Conservation (phyloP, 169 alveolate genomes). For the Babesia ovata region DNA sequence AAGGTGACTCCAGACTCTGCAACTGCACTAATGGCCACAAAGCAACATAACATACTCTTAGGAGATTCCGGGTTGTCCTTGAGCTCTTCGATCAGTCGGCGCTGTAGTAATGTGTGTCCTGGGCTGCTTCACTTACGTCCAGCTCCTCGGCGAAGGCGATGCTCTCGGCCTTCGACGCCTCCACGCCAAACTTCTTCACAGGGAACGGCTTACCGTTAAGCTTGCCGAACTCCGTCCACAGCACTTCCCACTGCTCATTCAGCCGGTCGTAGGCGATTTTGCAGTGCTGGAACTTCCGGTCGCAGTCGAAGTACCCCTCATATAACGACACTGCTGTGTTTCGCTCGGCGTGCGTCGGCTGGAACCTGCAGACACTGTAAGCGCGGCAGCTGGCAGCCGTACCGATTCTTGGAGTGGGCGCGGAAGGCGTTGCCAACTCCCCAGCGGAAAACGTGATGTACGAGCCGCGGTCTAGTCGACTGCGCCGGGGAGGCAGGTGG, state of each 20-base stretch:
- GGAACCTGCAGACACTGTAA: slow-evolving; percentile 37
- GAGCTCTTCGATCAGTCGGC: background rate
- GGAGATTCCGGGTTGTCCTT: background rate
- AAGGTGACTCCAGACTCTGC: slow-evolving; percentile 32
- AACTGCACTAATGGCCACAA: background rate
- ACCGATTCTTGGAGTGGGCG: slow-evolving; percentile 77
- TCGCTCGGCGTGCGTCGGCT: slow-evolving; percentile 71
- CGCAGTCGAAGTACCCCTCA: slow-evolving; percentile 68
- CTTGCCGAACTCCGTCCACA: slow-evolving; percentile 76
- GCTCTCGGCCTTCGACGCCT: slow-evolving; percentile 73
- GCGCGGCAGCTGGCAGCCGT: background rate
- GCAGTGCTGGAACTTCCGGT: slow-evolving; percentile 52
- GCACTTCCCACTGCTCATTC: slow-evolving; percentile 84
- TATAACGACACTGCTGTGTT: slow-evolving; percentile 69
- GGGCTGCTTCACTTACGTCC: slow-evolving; percentile 42
- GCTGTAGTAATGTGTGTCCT: slow-evolving; percentile 7
- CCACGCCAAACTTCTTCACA: slow-evolving; percentile 74
- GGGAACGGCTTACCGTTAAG: slow-evolving; percentile 81
- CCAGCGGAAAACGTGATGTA: slow-evolving; percentile 77
- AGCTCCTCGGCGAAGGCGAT: slow-evolving; percentile 68
- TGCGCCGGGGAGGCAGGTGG: slow-evolving; percentile 29
- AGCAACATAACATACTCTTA: background rate
- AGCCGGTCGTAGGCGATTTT: slow-evolving; percentile 70
- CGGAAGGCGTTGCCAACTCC: slow-evolving; percentile 79
- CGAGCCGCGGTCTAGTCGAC: slow-evolving; percentile 2